Conservation (phyloP, 2,329 filamentous ascomycete species). For the Fusarium verrucosum region DNA sequence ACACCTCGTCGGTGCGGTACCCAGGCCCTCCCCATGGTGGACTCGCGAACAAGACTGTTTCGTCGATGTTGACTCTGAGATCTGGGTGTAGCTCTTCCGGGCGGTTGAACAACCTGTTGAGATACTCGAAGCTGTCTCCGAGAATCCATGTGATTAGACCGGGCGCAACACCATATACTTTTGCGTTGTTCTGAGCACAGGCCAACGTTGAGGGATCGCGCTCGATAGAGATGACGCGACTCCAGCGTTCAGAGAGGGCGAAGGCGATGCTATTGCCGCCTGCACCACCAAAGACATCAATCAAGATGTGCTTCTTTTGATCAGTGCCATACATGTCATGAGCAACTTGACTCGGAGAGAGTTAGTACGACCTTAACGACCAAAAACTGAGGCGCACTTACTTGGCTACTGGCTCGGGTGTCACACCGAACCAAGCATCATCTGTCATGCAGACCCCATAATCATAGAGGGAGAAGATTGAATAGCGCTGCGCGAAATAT, state of each 20-base stretch:
- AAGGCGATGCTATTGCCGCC: constrained; percentile 98
- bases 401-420: constrained; percentile 89
- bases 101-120: constrained; percentile 58
- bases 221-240: constrained; percentile 87
- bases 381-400: constrained; percentile 55
- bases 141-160: constrained; percentile 82
- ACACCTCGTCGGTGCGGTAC: constrained; percentile 71
- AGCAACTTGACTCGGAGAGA: constrained; percentile 72
- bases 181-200: constrained; percentile 92
- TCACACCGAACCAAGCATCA: constrained; percentile 96
- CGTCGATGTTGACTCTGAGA: constrained; percentile 53
- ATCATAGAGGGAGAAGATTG: constrained; percentile 88
- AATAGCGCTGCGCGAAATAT: constrained; percentile 90
- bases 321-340: constrained; percentile 70
- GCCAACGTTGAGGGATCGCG: constrained; percentile 80
- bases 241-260: constrained; percentile 80
- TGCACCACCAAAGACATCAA: constrained; percentile 91
- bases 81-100: constrained; percentile 51
- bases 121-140: constrained; percentile 83
- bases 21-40: constrained; percentile 69
- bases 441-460: constrained; percentile 90
- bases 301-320: constrained; percentile 69
- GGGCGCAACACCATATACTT: constrained; percentile 80
- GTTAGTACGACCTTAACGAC: neutral
- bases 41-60: constrained; percentile 64